These are phyloP conservation scores for Nicotiana sylvestris DNA, from an alignment of 257 asterid genomes.

Conservation along the genomic window DNA sequence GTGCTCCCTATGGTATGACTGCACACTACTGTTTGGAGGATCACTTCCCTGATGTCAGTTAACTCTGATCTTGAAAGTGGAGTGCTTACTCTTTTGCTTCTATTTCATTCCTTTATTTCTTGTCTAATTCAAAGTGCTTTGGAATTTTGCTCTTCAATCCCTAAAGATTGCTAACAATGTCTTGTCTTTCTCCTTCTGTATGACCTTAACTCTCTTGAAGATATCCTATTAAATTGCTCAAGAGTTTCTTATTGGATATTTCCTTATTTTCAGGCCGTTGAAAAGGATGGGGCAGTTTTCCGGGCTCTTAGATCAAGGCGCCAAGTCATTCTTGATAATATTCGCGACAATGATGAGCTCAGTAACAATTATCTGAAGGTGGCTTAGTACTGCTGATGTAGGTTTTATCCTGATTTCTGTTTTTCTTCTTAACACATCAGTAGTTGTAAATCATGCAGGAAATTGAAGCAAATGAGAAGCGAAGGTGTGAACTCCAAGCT, in stretches of 20 bases:
- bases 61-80: background rate
- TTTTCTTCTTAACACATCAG: conserved; percentile 13
- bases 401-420: background rate
- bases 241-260: conserved; percentile 4
- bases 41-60: background rate
- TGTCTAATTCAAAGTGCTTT: background rate
- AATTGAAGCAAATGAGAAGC: conserved; percentile 81
- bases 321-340: conserved; percentile 86
- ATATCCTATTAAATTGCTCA: background rate
- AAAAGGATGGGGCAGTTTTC: conserved; percentile 69
- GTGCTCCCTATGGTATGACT: background rate
- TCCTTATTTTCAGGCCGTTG: conserved; percentile 48
- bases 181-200: background rate
- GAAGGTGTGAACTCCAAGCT: conserved; percentile 65
- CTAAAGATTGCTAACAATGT: background rate
- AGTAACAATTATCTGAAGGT: conserved; percentile 82
- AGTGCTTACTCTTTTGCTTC: background rate
- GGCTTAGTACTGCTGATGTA: conserved; percentile 9
- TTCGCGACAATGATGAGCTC: conserved; percentile 93
- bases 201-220: background rate
- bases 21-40: background rate
- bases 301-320: conserved; percentile 78
- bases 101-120: background rate
- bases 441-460: conserved; percentile 47
- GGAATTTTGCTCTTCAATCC: background rate